Base-by-base conservation (phyloP, 2,329 filamentous ascomycete genomes). In the Aureobasidium mangrovei region DNA sequence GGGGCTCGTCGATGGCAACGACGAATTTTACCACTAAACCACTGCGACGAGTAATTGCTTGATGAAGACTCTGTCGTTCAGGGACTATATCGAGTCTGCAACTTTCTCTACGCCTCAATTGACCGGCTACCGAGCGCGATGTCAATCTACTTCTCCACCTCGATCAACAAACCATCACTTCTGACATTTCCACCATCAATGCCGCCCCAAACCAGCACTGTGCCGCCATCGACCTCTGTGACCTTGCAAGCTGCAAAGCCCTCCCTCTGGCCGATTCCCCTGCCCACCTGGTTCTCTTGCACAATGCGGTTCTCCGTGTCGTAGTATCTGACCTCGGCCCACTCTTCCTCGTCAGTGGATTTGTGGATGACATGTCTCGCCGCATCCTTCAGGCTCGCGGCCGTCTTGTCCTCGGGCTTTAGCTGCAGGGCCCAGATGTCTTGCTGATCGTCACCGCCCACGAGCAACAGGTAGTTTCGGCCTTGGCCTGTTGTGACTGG, bases 371-470 rank as follows among this genome's bases (percentile, higher is more conserved):
- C 69, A 12, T 70, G 63, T 3, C 76, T 68, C 29, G 77, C 73
- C 7, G 67, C 66, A 58, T 80, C 77, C 62, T 80, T 80, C 29
- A 73, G 65, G 9, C 70, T 70, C 6, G 78, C 77, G 0, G 73
- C 72, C 9, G 69, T 75, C 33, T 71, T 67, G 2, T 68, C 68
- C 31, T 74, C 71, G 0, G 76, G 69, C 3, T 74, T 72, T 3
- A 81, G 65, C 61, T 80, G 77, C 55, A 79, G 70, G 1, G 75
- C 70, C 77, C 77, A 80, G 3, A 80, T 69, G 56, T 79, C 77
- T 10, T 28, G 10, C 7, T 48, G 44, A 24, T 33, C 41, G n/a
- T 70, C 67, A 5, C 78, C 77, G 10, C 78, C 74, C 53, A 80
- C 64, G 39, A 77, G 74, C 2, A 79, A 64, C 0, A 81, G 68